A percentile compares a stretch with the other conserved stretches of the same genome.
phyloP scores from a whole-genome alignment of 805 yeast genomes.

The Tetrapisispora iriomotensis region DNA sequence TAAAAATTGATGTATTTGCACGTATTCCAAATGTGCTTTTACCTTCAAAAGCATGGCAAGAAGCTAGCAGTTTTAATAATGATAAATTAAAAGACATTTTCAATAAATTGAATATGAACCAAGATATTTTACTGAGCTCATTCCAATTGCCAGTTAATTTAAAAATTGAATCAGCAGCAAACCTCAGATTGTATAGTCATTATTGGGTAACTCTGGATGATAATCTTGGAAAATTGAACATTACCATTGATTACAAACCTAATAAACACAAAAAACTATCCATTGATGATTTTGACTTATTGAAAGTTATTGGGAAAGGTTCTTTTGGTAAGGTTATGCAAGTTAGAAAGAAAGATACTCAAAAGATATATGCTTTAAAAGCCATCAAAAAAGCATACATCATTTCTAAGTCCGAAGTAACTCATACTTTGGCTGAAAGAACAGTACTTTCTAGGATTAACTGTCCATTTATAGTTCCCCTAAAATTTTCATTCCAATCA shows the following conservation, averaged over 20 bases:
- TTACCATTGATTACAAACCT: conserved; percentile 64
- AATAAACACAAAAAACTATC: conserved; percentile 56
- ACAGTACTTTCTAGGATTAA: conserved; percentile 88
- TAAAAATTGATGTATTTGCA: conserved; percentile 70
- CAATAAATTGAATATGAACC: conserved; percentile 32
- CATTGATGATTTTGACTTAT: conserved; percentile 84
- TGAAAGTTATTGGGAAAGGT: conserved; percentile 95
- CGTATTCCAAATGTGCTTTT: conserved; percentile 60
- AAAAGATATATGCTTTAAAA: conserved; percentile 87
- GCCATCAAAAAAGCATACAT: conserved; percentile 91
- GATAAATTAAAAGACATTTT: conserved; percentile 22
- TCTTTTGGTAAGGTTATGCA: conserved; percentile 99
- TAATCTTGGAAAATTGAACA: conserved; percentile 43
- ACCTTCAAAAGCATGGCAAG: conserved; percentile 33
- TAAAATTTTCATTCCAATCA: conserved; percentile 93
- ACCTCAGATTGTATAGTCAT: conserved; percentile 57
- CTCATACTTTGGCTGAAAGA: conserved; percentile 92
- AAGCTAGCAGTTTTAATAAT: conserved; percentile 18
- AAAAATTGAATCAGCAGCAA: conserved; percentile 38
- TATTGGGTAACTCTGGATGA: conserved; percentile 38
- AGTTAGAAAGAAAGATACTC: conserved; percentile 90
- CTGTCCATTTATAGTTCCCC: conserved; percentile 92
- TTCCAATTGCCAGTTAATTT: conserved; percentile 52
- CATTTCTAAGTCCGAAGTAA: conserved; percentile 87
- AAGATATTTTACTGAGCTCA: conserved; percentile 72